phyloP scores from a whole-genome alignment of 1,284 basidiomycete species.

The Apiotrichum montevideense region DNA sequence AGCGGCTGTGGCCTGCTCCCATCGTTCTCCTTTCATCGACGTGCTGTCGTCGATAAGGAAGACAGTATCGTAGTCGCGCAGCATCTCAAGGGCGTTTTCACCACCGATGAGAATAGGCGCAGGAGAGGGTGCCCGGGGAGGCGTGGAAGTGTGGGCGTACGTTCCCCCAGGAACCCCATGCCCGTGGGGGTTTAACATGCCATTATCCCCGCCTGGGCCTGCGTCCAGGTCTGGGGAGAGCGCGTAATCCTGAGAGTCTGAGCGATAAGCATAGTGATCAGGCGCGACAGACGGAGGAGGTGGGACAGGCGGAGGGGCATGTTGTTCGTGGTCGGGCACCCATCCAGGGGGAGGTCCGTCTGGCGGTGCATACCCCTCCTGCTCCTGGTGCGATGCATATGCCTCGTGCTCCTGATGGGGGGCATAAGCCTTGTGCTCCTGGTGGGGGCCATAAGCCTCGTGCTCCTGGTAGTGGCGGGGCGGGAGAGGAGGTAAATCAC shows the following conservation, averaged over 20 bases:
- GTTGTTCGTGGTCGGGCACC: background rate
- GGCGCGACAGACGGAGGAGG: background rate
- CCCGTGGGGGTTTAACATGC: too few species aligned
- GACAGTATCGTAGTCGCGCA: constrained; percentile 43
- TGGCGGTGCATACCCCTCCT: background rate
- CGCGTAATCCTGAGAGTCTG: too few species aligned
- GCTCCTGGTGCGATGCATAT: too few species aligned
- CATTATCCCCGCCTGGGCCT: too few species aligned
- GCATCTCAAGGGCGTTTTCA: constrained; percentile 36
- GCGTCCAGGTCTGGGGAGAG: too few species aligned
- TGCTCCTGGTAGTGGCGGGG: background rate
- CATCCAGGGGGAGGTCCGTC: constrained; percentile 2
- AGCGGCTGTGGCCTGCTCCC: constrained; percentile 35
- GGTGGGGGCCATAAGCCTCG: too few species aligned
- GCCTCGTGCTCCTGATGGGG: too few species aligned
- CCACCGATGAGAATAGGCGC: constrained; percentile 6
- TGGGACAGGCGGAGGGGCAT: background rate
- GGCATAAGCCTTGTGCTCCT: too few species aligned
- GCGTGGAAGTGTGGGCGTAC: too few species aligned
- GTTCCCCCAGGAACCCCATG: too few species aligned
- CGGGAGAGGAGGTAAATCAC: background rate
- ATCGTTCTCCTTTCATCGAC: constrained; percentile 40
- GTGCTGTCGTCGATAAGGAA: constrained; percentile 43
- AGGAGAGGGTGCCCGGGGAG: background rate
- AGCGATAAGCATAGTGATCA: too few species aligned